Evolutionary conservation across 768 basidiomycete species (phyloP).

Genomic region (Boletus reticuloceps): DNA sequence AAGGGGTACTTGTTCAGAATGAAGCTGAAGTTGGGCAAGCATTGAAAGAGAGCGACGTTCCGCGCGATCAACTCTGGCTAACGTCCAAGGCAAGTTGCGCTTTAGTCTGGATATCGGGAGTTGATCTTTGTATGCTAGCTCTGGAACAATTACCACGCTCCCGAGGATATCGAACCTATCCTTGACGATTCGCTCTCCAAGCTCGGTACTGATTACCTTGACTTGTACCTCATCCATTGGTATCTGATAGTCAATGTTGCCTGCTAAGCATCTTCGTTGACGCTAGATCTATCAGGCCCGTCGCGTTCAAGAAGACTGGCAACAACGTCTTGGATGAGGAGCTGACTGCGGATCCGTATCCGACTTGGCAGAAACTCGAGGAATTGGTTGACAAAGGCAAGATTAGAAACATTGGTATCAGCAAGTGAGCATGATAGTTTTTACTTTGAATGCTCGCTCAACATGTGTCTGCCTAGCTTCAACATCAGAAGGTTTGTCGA

Average conservation of each 20-base stretch:
- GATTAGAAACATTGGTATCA: conserved; percentile 75
- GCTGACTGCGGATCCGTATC: conserved; percentile 68
- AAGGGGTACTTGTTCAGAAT: conserved; percentile 48
- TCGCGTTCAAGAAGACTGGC: conserved; percentile 61
- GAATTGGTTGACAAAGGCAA: conserved; percentile 76
- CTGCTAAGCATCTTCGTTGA: not conserved
- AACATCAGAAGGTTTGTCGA: conserved; percentile 47
- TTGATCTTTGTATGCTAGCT: conserved; percentile 38
- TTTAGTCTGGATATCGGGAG: not conserved
- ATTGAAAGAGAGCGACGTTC: conserved; percentile 53
- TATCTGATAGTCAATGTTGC: conserved; percentile 24
- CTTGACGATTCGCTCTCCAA: conserved; percentile 63
- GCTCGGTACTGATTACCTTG: conserved; percentile 69
- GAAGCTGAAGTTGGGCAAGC: conserved; percentile 69
- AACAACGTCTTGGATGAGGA: conserved; percentile 46
- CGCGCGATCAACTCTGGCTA: conserved; percentile 64
- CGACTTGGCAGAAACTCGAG: conserved; percentile 80
- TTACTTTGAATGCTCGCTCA: not conserved
- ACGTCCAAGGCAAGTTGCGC: conserved; percentile 50
- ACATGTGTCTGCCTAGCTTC: conserved; percentile 40
- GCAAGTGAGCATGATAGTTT: conserved; percentile 53
- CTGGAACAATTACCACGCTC: conserved; percentile 76
- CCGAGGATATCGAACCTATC: conserved; percentile 64
- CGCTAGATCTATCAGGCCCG: conserved; percentile 43
- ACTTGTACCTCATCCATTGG: conserved; percentile 84